Conservation (phyloP, 164 flowering plant genomes). For the Umbellularia californica region DNA sequence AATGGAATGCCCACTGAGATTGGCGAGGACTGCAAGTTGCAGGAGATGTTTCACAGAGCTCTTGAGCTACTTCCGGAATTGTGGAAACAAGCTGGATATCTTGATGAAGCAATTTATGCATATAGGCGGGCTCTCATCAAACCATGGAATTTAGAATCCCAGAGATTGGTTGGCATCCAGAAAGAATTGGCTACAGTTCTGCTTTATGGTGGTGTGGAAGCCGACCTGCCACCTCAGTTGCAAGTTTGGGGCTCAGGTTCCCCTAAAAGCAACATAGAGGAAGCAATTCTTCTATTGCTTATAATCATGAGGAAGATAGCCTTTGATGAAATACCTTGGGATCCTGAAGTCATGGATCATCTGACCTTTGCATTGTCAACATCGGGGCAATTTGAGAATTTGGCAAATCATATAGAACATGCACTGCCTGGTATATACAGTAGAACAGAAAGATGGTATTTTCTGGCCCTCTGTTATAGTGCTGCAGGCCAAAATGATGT, state of each 20-base stretch:
- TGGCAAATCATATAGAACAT: slow-evolving; percentile 79
- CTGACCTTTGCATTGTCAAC: slow-evolving; percentile 70
- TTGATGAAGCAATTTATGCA: slow-evolving; percentile 74
- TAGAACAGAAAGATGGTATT: slow-evolving; percentile 80
- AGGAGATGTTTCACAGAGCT: slow-evolving; percentile 87
- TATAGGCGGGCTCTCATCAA: slow-evolving; percentile 72
- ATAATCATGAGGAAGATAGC: slow-evolving; percentile 63
- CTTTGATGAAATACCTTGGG: slow-evolving; percentile 62
- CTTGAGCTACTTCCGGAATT: slow-evolving; percentile 74
- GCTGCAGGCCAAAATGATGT: slow-evolving; percentile 66
- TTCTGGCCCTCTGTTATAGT: slow-evolving; percentile 88
- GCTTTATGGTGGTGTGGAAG: slow-evolving; percentile 78
- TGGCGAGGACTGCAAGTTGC: slow-evolving; percentile 67
- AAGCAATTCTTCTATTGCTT: slow-evolving; percentile 74
- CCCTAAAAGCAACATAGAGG: slow-evolving; percentile 57
- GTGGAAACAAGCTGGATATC: slow-evolving; percentile 67
- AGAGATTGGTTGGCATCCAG: slow-evolving; percentile 57
- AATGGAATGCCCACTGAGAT: slow-evolving; percentile 57
- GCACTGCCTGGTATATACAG: slow-evolving; percentile 62
- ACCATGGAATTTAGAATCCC: slow-evolving; percentile 82
- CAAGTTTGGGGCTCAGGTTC: slow-evolving; percentile 37
- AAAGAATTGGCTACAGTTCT: slow-evolving; percentile 65
- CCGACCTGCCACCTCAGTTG: slow-evolving; percentile 45
- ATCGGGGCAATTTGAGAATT: slow-evolving; percentile 49
- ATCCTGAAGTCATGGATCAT: slow-evolving; percentile 77